Conservation (phyloP, 2,329 filamentous ascomycete species). For the Rasamsonia emersonii region DNA sequence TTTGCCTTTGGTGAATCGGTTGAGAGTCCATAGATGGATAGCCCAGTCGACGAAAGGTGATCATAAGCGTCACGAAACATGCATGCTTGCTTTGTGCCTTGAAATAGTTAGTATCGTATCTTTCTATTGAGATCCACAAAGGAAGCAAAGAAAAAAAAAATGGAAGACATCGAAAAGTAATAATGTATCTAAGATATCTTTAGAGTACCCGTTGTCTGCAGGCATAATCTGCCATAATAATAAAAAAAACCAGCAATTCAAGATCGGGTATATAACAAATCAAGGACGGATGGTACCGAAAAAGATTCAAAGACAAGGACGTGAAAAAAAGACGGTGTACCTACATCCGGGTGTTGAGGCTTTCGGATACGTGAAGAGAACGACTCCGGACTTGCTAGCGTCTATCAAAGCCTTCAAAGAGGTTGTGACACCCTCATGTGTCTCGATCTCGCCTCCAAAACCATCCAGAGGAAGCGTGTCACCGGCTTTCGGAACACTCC, state of each 20-base stretch:
- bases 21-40: constrained; percentile 84
- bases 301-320: not conserved
- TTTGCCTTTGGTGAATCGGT: constrained; percentile 85
- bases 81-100: constrained; percentile 88
- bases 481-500: constrained; percentile 32
- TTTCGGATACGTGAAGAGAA: constrained; percentile 92
- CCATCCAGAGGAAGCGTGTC: constrained; percentile 45
- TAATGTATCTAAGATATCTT: not conserved
- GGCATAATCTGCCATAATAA: not conserved
- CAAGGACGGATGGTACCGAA: too few species aligned
- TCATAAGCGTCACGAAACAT: constrained; percentile 82
- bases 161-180: too few species aligned
- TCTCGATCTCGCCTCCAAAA: constrained; percentile 66
- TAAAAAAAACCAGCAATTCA: too few species aligned
- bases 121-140: not conserved
- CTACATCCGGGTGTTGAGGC: constrained; percentile 91
- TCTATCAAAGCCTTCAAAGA: constrained; percentile 73
- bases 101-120: constrained; percentile 4
- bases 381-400: constrained; percentile 74
- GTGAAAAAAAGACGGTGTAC: constrained; percentile 26
- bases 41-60: constrained; percentile 65
- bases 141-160: too few species aligned
- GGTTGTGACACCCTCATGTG: constrained; percentile 72
- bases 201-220: not conserved
- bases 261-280: too few species aligned